Evolutionary conservation across 108 stramenopile species (phyloP).

Genomic region (Nannochloropsis oceanica): DNA sequence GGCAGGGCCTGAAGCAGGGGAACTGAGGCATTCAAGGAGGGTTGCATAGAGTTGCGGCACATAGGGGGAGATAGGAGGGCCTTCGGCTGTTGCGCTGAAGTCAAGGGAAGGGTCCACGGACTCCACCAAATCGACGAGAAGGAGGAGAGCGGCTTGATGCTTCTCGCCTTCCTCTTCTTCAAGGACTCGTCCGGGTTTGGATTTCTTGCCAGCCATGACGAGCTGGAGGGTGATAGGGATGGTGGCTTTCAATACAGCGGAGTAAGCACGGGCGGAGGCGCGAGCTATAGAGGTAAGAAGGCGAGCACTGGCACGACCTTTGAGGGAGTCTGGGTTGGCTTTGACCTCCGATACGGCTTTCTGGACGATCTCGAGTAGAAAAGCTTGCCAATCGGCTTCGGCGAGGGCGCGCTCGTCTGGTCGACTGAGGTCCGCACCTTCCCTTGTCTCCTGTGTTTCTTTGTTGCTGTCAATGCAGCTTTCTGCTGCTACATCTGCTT

Average conservation of each 20-base stretch:
- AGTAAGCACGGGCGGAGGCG: neutral
- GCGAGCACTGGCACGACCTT: neutral
- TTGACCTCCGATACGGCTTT: neutral
- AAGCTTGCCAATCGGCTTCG: neutral
- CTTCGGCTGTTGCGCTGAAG: neutral
- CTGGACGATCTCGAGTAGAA: neutral
- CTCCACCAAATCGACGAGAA: neutral
- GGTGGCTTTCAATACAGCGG: neutral
- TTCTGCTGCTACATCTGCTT: neutral
- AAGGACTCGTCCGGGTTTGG: neutral
- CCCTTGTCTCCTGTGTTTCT: neutral
- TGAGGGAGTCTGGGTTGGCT: neutral
- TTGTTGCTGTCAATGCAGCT: neutral
- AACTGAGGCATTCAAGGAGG: neutral
- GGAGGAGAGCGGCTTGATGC: neutral
- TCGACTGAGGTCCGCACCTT: no score
- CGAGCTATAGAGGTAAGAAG: neutral
- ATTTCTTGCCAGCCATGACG: neutral
- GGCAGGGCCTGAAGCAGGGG: neutral
- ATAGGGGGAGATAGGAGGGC: neutral
- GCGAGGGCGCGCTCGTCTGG: no score
- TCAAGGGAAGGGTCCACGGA: neutral
- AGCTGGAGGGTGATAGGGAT: neutral
- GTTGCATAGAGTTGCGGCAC: neutral
- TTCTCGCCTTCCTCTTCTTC: neutral